A percentile compares a stretch with the other conserved stretches of the same genome.
Conservation (phyloP, 1,284 basidiomycete genomes). For the Heterobasidion occidentale region DNA sequence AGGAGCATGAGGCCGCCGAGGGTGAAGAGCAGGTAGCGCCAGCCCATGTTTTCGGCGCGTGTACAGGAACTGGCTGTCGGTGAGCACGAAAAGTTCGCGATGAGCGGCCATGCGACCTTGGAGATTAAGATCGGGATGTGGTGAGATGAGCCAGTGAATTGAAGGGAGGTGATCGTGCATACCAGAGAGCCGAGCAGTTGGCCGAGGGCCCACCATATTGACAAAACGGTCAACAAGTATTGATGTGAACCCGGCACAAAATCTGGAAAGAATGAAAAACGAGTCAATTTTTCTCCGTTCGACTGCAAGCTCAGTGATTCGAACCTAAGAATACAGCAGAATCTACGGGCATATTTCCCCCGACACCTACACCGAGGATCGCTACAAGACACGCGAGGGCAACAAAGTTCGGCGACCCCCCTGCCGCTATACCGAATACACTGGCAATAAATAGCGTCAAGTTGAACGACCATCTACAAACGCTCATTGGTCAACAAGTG, state of each 20-base stretch:
- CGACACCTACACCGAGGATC: slow-evolving; percentile 38
- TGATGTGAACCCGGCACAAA: slow-evolving; percentile 62
- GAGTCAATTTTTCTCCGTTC: not conserved
- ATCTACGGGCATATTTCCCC: slow-evolving; percentile 55
- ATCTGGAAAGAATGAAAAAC: slow-evolving; percentile 26
- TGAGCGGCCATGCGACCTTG: slow-evolving; percentile 42
- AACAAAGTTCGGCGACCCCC: slow-evolving; percentile 33
- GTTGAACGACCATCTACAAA: slow-evolving; percentile 49
- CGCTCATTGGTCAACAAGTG: not conserved
- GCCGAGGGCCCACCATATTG: slow-evolving; percentile 68
- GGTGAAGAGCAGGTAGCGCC: slow-evolving; percentile 47
- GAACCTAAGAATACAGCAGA: slow-evolving; percentile 56
- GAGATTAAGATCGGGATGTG: not conserved
- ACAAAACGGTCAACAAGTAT: slow-evolving; percentile 59
- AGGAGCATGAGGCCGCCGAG: slow-evolving; percentile 43
- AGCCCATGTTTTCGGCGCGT: slow-evolving; percentile 44
- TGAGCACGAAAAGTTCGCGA: slow-evolving; percentile 39
- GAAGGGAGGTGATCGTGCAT: slow-evolving; percentile 18
- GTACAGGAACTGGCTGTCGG: slow-evolving; percentile 23
- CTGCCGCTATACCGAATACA: slow-evolving; percentile 44
- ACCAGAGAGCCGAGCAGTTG: slow-evolving; percentile 58
- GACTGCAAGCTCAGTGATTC: not conserved
- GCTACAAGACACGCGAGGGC: slow-evolving; percentile 38
- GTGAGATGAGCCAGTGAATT: slow-evolving; percentile 11
- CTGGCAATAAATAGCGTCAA: slow-evolving; percentile 52